Evolutionary conservation across 257 asterid genomes (phyloP).

Genomic region (Leptodermis oblonga): DNA sequence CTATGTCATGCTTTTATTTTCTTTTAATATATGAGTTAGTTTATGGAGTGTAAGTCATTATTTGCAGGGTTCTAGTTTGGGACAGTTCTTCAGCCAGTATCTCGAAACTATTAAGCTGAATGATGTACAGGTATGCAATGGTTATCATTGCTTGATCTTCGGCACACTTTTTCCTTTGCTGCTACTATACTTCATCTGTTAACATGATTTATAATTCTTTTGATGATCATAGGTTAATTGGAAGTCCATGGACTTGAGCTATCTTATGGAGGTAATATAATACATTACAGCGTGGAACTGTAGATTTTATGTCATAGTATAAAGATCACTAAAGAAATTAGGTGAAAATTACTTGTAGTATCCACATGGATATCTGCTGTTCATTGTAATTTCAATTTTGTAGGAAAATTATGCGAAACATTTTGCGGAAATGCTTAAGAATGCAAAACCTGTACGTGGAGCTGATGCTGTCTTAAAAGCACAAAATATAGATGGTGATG

Average conservation of each 20-base stretch:
- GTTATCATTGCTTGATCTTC: slow-evolving; percentile 14
- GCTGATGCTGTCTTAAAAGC: slow-evolving; percentile 61
- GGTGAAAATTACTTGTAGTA: slow-evolving; percentile 39
- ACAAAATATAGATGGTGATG: slow-evolving; percentile 65
- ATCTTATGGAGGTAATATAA: slow-evolving; percentile 75
- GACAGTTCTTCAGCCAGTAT: slow-evolving; percentile 89
- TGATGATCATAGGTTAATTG: slow-evolving; percentile 66
- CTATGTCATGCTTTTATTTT: slow-evolving; percentile 19
- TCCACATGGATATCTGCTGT: slow-evolving; percentile 4
- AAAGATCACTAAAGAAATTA: neutral
- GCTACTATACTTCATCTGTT: slow-evolving; percentile 16
- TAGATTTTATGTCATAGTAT: neutral
- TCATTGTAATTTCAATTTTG: slow-evolving; percentile 2
- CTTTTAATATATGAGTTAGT: slow-evolving; percentile 11
- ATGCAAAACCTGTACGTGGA: slow-evolving; percentile 64
- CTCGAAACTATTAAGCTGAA: slow-evolving; percentile 95
- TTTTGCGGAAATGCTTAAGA: slow-evolving; percentile 63
- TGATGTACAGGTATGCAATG: slow-evolving; percentile 60
- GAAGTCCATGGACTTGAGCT: slow-evolving; percentile 90
- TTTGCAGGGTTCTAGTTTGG: slow-evolving; percentile 91
- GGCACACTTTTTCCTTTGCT: slow-evolving; percentile 17
- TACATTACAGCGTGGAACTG: slow-evolving; percentile 12
- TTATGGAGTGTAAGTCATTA: slow-evolving; percentile 8
- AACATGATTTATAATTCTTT: slow-evolving; percentile 18
- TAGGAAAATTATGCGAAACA: slow-evolving; percentile 76